phyloP scores from a whole-genome alignment of 495 filamentous ascomycete species.

The Lentithecium fluviatile region DNA sequence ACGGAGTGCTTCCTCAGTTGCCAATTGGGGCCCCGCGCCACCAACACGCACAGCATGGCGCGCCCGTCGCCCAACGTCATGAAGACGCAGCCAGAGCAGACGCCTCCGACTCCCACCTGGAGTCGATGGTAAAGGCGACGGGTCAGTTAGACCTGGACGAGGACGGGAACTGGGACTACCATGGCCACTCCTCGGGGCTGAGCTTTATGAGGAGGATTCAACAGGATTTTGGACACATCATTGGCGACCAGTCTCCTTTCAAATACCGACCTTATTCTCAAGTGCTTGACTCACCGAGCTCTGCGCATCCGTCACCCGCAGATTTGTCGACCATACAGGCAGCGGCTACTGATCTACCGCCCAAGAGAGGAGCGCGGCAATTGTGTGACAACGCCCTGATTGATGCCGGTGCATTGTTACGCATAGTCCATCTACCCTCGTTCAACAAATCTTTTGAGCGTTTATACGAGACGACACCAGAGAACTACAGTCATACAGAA shows the following conservation, averaged over 20 bases:
- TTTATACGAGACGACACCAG: slow-evolving; percentile 70
- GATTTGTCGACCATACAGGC: slow-evolving; percentile 41
- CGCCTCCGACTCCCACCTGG: slow-evolving; percentile 67
- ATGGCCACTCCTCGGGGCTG: slow-evolving; percentile 87
- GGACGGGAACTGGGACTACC: slow-evolving; percentile 88
- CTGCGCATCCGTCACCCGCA: slow-evolving; percentile 60
- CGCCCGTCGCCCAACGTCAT: slow-evolving; percentile 9
- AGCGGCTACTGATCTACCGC: slow-evolving; percentile 54
- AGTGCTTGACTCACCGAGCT: slow-evolving; percentile 71
- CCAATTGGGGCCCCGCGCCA: slow-evolving; percentile 19
- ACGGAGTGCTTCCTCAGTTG: slow-evolving; percentile 39
- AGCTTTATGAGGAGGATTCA: slow-evolving; percentile 82
- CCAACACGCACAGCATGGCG: slow-evolving; percentile 4
- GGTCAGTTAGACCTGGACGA: slow-evolving; percentile 91
- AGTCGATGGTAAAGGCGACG: slow-evolving; percentile 92
- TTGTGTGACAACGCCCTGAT: slow-evolving; percentile 77
- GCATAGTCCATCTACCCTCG: slow-evolving; percentile 83
- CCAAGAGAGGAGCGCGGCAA: slow-evolving; percentile 61
- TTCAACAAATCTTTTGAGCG: slow-evolving; percentile 77
- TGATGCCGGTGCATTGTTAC: slow-evolving; percentile 78
- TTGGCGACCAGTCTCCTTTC: slow-evolving; percentile 44
- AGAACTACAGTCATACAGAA: slow-evolving; percentile 70
- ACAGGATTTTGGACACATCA: slow-evolving; percentile 75
- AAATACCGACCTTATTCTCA: slow-evolving; percentile 47
- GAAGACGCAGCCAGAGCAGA: slow-evolving; percentile 44